phyloP scores from a whole-genome alignment of 2,329 filamentous ascomycete genomes.

The Pyrenophora tritici-repentis region DNA sequence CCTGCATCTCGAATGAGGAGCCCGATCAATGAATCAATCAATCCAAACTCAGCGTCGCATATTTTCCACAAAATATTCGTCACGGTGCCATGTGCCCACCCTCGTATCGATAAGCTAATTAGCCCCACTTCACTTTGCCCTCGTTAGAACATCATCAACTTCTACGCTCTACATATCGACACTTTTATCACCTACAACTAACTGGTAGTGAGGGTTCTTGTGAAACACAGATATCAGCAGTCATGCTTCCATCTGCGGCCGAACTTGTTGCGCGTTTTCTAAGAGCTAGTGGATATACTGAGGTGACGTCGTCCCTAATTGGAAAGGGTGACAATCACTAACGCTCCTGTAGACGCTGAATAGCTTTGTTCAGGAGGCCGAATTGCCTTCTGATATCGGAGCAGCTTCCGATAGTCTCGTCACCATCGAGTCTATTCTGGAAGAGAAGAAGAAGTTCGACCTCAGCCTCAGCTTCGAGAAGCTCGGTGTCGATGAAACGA shows the following conservation, averaged over 20 bases:
- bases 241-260: conserved; percentile 46
- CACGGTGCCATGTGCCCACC: conserved; percentile 3
- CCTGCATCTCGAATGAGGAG: conserved; percentile 13
- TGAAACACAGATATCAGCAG: neutral
- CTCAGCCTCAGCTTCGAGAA: conserved; percentile 61
- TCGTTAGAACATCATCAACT: neutral
- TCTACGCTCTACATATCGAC: neutral
- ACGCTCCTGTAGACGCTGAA: conserved; percentile 56
- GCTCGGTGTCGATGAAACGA: conserved; percentile 52
- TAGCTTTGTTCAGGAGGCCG: conserved; percentile 63
- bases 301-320: conserved; percentile 36
- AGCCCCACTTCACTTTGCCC: conserved; percentile 2
- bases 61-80: conserved; percentile 9
- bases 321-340: conserved; percentile 3
- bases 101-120: conserved; percentile 15
- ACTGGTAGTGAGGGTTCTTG: too few species aligned
- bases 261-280: conserved; percentile 52
- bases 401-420: conserved; percentile 50
- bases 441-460: conserved; percentile 65
- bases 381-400: conserved; percentile 58
- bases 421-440: conserved; percentile 64
- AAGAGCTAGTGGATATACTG: conserved; percentile 47
- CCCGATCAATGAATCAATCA: neutral
- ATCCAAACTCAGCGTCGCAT: neutral
- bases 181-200: neutral